Evolutionary conservation across 768 basidiomycete species (phyloP).

Genomic region (Paxillus ammoniavirescens): DNA sequence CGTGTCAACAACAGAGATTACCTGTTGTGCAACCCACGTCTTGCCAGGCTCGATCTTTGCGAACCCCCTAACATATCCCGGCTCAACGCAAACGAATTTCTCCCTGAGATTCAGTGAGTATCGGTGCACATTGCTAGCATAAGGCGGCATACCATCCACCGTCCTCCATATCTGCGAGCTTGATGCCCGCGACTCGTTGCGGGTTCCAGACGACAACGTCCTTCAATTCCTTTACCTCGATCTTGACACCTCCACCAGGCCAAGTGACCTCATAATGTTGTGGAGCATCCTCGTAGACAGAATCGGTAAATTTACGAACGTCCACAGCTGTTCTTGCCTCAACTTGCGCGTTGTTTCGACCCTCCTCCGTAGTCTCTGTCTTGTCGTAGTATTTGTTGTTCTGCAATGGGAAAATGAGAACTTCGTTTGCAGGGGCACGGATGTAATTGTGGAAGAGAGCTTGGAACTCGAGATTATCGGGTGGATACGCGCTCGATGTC

Average conservation of each 20-base stretch:
- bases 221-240: constrained; percentile 57
- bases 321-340: constrained; percentile 66
- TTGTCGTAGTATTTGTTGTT: constrained; percentile 78
- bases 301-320: constrained; percentile 67
- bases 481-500: constrained; percentile 33
- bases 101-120: constrained; percentile 49
- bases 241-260: constrained; percentile 52
- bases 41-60: constrained; percentile 58
- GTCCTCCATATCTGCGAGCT: constrained; percentile 87
- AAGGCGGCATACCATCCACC: constrained; percentile 68
- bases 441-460: constrained; percentile 93
- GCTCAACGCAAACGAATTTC: constrained; percentile 87
- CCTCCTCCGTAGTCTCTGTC: constrained; percentile 57
- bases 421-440: constrained; percentile 55
- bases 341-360: constrained; percentile 44
- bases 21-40: constrained; percentile 78
- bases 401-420: constrained; percentile 63
- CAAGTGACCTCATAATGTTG: constrained; percentile 57
- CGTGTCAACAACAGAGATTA: constrained; percentile 47
- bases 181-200: constrained; percentile 59
- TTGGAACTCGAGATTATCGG: constrained; percentile 75
- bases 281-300: constrained; percentile 68
- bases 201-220: constrained; percentile 98
- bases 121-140: background rate
- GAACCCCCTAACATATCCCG: constrained; percentile 79